These are phyloP conservation scores for Histomonas meleagridis DNA, from an alignment of 208 protist species.

Conservation along the genomic window DNA sequence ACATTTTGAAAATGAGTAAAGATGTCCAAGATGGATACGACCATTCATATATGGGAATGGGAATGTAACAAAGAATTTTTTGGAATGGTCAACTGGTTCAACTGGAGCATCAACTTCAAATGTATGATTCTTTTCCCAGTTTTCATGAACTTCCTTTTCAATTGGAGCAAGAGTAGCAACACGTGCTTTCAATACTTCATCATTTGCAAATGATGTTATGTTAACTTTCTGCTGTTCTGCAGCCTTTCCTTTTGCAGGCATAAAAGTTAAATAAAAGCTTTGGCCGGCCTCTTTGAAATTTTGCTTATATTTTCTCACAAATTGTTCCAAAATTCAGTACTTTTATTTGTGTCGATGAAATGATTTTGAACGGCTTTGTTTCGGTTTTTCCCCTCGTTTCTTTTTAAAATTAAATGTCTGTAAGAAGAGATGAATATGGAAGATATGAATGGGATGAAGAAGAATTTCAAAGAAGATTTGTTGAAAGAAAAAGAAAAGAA, in stretches of 20 bases:
- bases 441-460: not conserved
- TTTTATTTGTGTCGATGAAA: no score
- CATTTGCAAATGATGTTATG: not conserved
- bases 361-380: no score
- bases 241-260: not conserved
- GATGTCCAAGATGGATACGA: constrained; percentile 91
- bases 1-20: constrained; percentile 92
- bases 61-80: constrained; percentile 34
- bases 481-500: not conserved
- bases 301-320: no score
- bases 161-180: not conserved
- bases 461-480: not conserved
- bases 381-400: no score
- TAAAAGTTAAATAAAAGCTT: no score
- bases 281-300: no score
- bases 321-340: no score
- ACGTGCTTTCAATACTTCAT: not conserved
- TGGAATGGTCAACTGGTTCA: not conserved
- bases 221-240: not conserved
- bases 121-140: not conserved
- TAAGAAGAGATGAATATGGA: constrained; percentile 12
- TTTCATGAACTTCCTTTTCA: not conserved
- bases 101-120: constrained; percentile 27
- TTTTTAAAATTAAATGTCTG: no score
- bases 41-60: constrained; percentile 58